Evolutionary conservation across 2,329 filamentous ascomycete species (phyloP).

Genomic region (Aspergillus nomiae): DNA sequence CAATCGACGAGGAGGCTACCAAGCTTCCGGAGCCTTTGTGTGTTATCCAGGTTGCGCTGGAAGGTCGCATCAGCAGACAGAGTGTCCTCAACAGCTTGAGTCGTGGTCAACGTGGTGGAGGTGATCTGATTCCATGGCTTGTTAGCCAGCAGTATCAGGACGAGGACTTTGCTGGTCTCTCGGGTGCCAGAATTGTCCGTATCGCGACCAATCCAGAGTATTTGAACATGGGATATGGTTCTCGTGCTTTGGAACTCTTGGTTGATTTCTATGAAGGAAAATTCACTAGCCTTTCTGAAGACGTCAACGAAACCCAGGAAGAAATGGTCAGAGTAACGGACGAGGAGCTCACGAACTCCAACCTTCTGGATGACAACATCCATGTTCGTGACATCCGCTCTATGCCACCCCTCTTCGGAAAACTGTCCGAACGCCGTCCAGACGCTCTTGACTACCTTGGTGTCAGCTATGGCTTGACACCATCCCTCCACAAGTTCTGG

Average conservation of each 20-base stretch:
- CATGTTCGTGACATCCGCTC: slow-evolving; percentile 84
- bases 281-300: slow-evolving; percentile 80
- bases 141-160: slow-evolving; percentile 98
- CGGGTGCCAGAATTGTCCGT: slow-evolving; percentile 86
- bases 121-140: slow-evolving; percentile 95
- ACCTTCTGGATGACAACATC: slow-evolving; percentile 82
- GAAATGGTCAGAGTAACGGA: slow-evolving; percentile 80
- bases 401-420: slow-evolving; percentile 92
- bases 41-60: slow-evolving; percentile 89
- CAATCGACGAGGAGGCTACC: slow-evolving; percentile 73
- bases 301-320: slow-evolving; percentile 54
- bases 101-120: slow-evolving; percentile 82
- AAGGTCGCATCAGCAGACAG: slow-evolving; percentile 91
- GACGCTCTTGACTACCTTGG: slow-evolving; percentile 87
- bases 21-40: slow-evolving; percentile 89
- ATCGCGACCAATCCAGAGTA: slow-evolving; percentile 98
- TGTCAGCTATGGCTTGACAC: slow-evolving; percentile 91
- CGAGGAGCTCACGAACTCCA: slow-evolving; percentile 73
- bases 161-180: slow-evolving; percentile 90
- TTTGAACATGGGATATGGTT: slow-evolving; percentile 87
- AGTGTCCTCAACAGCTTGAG: slow-evolving; percentile 89
- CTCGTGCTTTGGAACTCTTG: slow-evolving; percentile 81
- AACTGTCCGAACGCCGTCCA: slow-evolving; percentile 78
- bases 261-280: slow-evolving; percentile 94
- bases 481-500: slow-evolving; percentile 92